These are phyloP conservation scores for Petunia secreta DNA, from an alignment of 257 asterid genomes.

Conservation along the genomic window DNA sequence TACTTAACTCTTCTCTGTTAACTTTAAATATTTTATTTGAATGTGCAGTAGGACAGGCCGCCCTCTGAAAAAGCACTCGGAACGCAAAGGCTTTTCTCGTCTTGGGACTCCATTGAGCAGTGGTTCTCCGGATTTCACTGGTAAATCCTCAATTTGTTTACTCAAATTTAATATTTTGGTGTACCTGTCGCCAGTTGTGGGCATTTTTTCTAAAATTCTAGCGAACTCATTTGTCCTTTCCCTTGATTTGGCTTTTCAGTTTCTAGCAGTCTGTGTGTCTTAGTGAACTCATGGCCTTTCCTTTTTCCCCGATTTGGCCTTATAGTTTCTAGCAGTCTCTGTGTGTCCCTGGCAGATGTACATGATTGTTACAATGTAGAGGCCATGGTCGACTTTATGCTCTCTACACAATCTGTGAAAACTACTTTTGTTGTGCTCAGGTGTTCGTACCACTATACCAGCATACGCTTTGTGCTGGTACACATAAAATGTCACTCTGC, in stretches of 20 bases:
- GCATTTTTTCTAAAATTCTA: not conserved
- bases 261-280: conserved; percentile 3
- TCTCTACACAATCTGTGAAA: too few relatives aligned
- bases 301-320: not conserved
- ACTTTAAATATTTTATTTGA: conserved; percentile 34
- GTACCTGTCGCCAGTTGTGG: not conserved
- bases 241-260: not conserved
- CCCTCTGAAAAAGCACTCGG: conserved; percentile 81
- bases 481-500: too few relatives aligned
- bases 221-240: not conserved
- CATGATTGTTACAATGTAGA: too few relatives aligned
- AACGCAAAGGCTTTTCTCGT: conserved; percentile 90
- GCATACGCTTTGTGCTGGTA: too few relatives aligned
- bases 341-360: not conserved
- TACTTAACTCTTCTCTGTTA: conserved; percentile 26
- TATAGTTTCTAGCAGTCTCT: conserved; percentile 14
- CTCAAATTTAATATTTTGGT: not conserved
- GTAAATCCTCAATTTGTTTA: conserved; percentile 36
- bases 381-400: too few relatives aligned
- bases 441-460: too few relatives aligned
- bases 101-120: conserved; percentile 68
- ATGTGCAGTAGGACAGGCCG: conserved; percentile 89
- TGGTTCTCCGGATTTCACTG: conserved; percentile 90
- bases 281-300: not conserved
- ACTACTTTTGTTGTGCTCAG: too few relatives aligned